These are phyloP conservation scores for Ceratocystis papillata DNA, from an alignment of 2,329 filamentous ascomycete genomes.

Conservation along the genomic window DNA sequence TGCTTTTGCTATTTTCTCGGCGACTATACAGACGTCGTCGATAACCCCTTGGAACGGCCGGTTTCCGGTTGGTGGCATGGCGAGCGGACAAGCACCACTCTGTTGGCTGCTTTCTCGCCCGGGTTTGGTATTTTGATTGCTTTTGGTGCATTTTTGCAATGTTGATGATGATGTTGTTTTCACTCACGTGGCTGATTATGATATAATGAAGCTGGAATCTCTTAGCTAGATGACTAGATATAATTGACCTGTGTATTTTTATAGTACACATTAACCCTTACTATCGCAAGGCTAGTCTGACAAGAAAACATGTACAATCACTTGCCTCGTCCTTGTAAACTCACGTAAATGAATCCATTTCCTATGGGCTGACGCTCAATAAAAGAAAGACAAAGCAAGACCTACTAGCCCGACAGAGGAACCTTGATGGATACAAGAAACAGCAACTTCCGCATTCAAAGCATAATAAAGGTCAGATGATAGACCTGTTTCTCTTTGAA, in stretches of 20 bases:
- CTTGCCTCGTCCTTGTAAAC: too few species aligned
- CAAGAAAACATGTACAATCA: too few species aligned
- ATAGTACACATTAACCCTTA: too few species aligned
- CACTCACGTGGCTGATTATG: neutral
- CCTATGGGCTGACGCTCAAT: too few species aligned
- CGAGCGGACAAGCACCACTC: neutral
- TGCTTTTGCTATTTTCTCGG: neutral
- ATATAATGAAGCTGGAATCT: neutral
- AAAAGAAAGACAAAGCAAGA: too few species aligned
- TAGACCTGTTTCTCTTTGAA: neutral
- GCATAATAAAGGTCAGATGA: too few species aligned
- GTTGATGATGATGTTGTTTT: neutral
- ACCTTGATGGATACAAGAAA: neutral
- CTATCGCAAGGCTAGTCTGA: too few species aligned
- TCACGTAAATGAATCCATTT: too few species aligned
- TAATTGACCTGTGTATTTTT: too few species aligned
- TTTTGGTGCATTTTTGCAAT: conserved; percentile 1
- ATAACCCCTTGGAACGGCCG: neutral
- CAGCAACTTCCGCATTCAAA: too few species aligned
- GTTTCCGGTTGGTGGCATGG: neutral
- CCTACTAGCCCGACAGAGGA: neutral
- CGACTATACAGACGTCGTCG: neutral
- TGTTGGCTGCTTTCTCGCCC: neutral
- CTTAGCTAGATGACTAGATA: too few species aligned
- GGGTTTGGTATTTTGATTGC: neutral